Percentiles rank a stretch among this genome's conserved stretches.
Evolutionary conservation across 768 basidiomycete species (phyloP).

Genomic region (Sarcomyxa edulis): DNA sequence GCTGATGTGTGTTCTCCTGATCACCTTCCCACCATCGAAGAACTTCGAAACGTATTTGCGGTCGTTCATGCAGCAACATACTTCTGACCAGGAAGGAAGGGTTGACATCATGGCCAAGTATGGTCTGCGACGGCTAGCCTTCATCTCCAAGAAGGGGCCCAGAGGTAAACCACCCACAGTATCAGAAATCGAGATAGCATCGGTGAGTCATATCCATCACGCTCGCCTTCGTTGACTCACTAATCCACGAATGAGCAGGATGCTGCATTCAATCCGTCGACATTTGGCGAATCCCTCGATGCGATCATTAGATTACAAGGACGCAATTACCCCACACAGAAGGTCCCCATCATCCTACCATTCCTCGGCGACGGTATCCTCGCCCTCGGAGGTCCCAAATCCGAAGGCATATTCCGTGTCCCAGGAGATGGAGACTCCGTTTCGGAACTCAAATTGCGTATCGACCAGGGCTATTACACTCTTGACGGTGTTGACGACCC

Average conservation of each 20-base stretch:
- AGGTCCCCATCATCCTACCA: constrained; percentile 88
- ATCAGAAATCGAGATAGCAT: constrained; percentile 89
- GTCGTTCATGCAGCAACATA: constrained; percentile 72
- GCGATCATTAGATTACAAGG: constrained; percentile 81
- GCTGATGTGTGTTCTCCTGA: constrained; percentile 82
- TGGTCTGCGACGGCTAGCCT: constrained; percentile 71
- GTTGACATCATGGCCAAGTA: constrained; percentile 90
- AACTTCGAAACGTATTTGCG: constrained; percentile 84
- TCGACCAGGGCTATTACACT: constrained; percentile 89
- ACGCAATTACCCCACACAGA: constrained; percentile 78
- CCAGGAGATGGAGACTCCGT: constrained; percentile 89
- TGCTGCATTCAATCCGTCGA: constrained; percentile 92
- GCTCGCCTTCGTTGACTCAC: constrained; percentile 4
- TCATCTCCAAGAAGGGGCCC: constrained; percentile 79
- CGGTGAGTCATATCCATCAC: constrained; percentile 36
- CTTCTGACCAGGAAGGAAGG: constrained; percentile 62
- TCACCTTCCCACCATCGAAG: constrained; percentile 91
- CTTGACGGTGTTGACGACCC: constrained; percentile 89
- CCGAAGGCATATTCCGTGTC: constrained; percentile 91
- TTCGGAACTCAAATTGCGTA: constrained; percentile 81
- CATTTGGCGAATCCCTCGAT: constrained; percentile 87
- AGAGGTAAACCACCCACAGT: constrained; percentile 77
- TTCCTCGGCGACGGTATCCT: constrained; percentile 92
- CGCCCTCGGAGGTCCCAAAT: constrained; percentile 75
- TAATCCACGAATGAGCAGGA: constrained; percentile 41